Evolutionary conservation across 164 flowering plant genomes (phyloP), one percentile per base, ranked within the genome.

Genomic region (Euptelea pleiosperma): DNA sequence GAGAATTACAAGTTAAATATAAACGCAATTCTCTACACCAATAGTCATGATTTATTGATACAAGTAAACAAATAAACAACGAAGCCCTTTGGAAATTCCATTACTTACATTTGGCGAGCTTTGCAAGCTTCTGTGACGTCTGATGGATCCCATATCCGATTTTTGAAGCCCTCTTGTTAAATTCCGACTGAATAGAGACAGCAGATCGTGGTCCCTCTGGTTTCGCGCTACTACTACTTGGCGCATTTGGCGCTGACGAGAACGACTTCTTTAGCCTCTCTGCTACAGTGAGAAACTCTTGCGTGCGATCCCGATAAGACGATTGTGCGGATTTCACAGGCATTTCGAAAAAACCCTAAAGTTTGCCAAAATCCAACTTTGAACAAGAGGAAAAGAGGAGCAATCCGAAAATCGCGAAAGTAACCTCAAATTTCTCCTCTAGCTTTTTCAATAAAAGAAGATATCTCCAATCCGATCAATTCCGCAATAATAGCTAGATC

Each of bases 61-160:
- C n/a, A n/a, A n/a, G n/a, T n/a, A n/a, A n/a, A n/a, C n/a, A n/a
- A n/a, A n/a, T n/a, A n/a, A n/a, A n/a, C n/a, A n/a, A n/a, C n/a
- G n/a, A n/a, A n/a, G n/a, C n/a, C n/a, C n/a, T n/a, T n/a, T n/a
- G n/a, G n/a, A n/a, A n/a, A n/a, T n/a, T n/a, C n/a, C n/a, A n/a
- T 30, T n/a, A 74, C 96, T 79, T 62, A 93, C 98, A 78, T 75
- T 93, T 79, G 0, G 97, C 91, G 29, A 93, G 91, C 76, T 93
- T 93, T 8, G 92, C 61, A 0, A 93, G 85, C 77, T 93, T 90
- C 74, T 87, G 91, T 18, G 97, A 93, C 0, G 99, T 88, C 77
- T 88, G 96, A 54, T 93, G 94, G 19, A 88, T 93, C 36, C 89
- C 99, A 42, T 61, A 75, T 49, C 96, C 97, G 57, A 93, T 90